Evolutionary conservation across 2,329 filamentous ascomycete genomes (phyloP).

Genomic region (Beauveria pseudobassiana): DNA sequence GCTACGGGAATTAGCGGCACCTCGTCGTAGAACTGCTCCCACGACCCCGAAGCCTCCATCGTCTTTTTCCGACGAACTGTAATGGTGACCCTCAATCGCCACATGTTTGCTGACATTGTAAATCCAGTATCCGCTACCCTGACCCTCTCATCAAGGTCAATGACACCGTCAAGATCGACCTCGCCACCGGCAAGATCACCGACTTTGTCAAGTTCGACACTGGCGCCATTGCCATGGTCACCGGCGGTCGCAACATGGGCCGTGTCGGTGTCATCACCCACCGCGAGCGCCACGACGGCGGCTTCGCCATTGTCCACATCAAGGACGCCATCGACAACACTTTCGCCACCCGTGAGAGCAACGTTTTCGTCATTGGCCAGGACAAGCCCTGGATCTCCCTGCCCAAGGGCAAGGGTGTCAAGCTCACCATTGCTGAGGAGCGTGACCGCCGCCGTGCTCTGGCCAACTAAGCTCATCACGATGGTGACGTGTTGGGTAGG

Average conservation of each 20-base stretch:
- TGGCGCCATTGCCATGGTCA: conserved; percentile 95
- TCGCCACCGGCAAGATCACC: conserved; percentile 92
- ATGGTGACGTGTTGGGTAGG: conserved; percentile 2
- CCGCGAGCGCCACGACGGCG: conserved; percentile 99
- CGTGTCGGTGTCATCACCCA: conserved; percentile 99
- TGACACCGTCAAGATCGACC: conserved; percentile 99
- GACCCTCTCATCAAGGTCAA: conserved; percentile 99
- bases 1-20: not conserved
- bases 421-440: conserved; percentile 98
- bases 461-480: conserved; percentile 38
- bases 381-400: conserved; percentile 99
- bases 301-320: conserved; percentile 99
- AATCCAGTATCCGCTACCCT: conserved; percentile 89
- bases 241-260: conserved; percentile 99
- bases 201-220: conserved; percentile 99
- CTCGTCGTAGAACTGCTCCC: conserved; percentile 7
- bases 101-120: conserved; percentile 31
- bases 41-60: not conserved
- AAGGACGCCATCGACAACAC: conserved; percentile 99
- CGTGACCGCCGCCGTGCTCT: conserved; percentile 88
- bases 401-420: conserved; percentile 99
- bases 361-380: conserved; percentile 98
- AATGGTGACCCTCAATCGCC: conserved; percentile 14
- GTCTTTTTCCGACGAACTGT: conserved; percentile 20
- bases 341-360: conserved; percentile 97